Conservation (phyloP, 2,329 filamentous ascomycete species). For the Fusarium pilosicola region DNA sequence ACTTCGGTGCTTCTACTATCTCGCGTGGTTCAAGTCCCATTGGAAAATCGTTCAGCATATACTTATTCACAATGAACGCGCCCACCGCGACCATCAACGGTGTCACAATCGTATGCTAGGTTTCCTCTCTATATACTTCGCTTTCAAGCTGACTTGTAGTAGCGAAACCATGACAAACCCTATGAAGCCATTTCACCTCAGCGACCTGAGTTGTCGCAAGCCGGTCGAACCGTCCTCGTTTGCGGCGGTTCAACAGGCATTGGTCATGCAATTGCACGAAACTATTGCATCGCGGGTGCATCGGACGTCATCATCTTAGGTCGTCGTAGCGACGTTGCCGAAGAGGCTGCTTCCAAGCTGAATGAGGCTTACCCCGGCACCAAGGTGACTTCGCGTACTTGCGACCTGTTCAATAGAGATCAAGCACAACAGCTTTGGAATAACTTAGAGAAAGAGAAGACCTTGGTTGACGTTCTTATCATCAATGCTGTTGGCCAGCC, state of each 20-base stretch:
- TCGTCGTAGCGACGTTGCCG: constrained; percentile 19
- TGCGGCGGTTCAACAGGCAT: constrained; percentile 74
- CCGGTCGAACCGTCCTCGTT: constrained; percentile 67
- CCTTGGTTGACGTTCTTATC: constrained; percentile 18
- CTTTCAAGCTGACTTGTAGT: not conserved
- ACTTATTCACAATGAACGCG: not conserved
- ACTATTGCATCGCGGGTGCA: constrained; percentile 59
- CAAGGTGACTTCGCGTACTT: not conserved
- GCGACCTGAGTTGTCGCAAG: constrained; percentile 52
- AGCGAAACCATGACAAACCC: constrained; percentile 44
- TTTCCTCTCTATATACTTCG: too few species aligned
- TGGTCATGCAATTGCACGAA: constrained; percentile 70
- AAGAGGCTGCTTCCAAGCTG: constrained; percentile 11
- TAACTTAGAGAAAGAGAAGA: not conserved
- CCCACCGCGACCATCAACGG: constrained; percentile 14
- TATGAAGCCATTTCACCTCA: constrained; percentile 53
- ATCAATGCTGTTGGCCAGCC: constrained; percentile 24
- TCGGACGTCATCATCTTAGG: constrained; percentile 52
- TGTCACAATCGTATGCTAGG: not conserved
- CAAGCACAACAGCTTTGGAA: constrained; percentile 20
- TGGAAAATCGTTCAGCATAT: not conserved
- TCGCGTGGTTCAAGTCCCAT: fast-evolving
- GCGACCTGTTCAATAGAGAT: constrained; percentile 6
- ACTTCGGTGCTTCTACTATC: fast-evolving
- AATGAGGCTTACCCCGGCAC: constrained; percentile 11